Percentiles rank a stretch among this genome's conserved stretches.
phyloP scores from a whole-genome alignment of 495 filamentous ascomycete genomes.

The Immersiella caudata region DNA sequence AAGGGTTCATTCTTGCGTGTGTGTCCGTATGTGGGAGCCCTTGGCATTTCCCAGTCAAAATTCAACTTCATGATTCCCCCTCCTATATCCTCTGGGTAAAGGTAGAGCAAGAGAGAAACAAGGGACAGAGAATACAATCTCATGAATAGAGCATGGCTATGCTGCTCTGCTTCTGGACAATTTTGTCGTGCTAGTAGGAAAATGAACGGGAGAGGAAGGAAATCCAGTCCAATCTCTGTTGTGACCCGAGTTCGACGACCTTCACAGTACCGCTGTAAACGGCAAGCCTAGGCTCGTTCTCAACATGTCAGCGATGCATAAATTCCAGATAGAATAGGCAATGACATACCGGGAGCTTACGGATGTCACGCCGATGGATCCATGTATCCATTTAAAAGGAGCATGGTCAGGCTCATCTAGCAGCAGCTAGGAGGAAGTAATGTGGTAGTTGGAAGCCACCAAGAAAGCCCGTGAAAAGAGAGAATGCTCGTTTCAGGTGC shows the following conservation, averaged over 20 bases:
- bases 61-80: slow-evolving; percentile 36
- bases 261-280: not conserved
- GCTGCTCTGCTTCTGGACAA: not conserved
- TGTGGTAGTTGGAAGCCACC: not conserved
- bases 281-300: not conserved
- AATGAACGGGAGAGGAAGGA: not conserved
- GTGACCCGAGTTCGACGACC: not conserved
- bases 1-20: slow-evolving; percentile 15
- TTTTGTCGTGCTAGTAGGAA: not conserved
- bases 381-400: not conserved
- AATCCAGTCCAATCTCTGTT: not conserved
- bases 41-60: slow-evolving; percentile 27
- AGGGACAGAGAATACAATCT: not conserved
- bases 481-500: not conserved
- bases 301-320: not conserved
- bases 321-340: not conserved
- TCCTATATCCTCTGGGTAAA: slow-evolving; percentile 7
- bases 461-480: not conserved
- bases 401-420: not conserved
- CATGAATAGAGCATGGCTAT: not conserved
- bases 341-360: not conserved
- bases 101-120: slow-evolving; percentile 9
- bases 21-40: not conserved
- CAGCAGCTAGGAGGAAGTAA: not conserved
- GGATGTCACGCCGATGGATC: not conserved